Evolutionary conservation across 768 basidiomycete genomes (phyloP), one percentile per base, ranked within the genome.

Genomic region (Neoboletus magnificus): DNA sequence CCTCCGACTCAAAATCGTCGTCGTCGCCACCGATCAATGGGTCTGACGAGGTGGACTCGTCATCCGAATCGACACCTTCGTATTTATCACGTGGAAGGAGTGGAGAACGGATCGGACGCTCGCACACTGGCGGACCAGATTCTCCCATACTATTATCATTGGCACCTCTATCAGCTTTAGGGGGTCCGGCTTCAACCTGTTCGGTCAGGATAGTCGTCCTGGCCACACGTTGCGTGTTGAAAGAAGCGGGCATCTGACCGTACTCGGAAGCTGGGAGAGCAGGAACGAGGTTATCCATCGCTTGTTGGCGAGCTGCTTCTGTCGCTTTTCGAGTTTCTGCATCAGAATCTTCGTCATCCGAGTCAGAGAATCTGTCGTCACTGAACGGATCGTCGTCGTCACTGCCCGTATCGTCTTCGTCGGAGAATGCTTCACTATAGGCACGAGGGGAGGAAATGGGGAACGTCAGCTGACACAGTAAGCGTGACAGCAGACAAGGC

Each of bases 41-140:
- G 20, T 75, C 79, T 33, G 85, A 87, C 45, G 84, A 83, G 50
- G 88, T 86, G 1, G 83, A 86, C 62, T 93, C 91, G 59, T 94
- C 92, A 62, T 94, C 93, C 2, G 94, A 97, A 66, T 96, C 84
- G 27, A 90, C 92, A 2, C 97, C 97, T 46, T 99, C 97, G 65
- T 87, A 98, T 62, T 79, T 79, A 64, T 98, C 87, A 25, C 91
- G 84, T 11, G 86, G 77, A 39, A 98, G 77, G 53, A 95, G 82
- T 1, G 94, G 93, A 20, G 82, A 76, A n/a, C 94, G 80, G 46
- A 90, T 79, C 3, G 78, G 77, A 56, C 75, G 82, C n/a, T 58
- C 61, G 39, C 58, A 70, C 18, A 63, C 44, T 52, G 71, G 66
- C 10, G 61, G 49, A 49, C 43, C 47, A 13, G 52, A 42, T 18